A percentile compares a stretch with the other conserved stretches of the same genome.
phyloP scores from a whole-genome alignment of 139 green algal species.

The Micractinium sp. region DNA sequence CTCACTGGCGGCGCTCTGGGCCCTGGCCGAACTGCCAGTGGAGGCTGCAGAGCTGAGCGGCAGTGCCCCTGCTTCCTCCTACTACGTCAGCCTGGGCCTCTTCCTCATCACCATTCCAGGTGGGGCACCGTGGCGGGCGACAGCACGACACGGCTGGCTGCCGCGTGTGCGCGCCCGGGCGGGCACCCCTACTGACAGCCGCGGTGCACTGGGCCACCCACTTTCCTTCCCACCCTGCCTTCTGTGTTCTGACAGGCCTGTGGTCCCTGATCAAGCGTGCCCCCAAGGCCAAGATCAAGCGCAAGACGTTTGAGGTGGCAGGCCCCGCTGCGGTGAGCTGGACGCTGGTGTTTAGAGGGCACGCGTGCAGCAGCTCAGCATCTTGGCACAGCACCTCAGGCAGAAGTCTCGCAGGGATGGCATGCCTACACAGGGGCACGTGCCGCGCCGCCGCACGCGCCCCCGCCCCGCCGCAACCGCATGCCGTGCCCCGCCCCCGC shows the following conservation, averaged over 20 bases:
- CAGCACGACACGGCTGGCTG: not conserved
- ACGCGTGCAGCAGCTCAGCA: too few relatives aligned
- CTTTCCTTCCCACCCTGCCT: not conserved
- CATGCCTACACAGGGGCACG: too few relatives aligned
- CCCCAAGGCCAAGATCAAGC: conserved; percentile 78
- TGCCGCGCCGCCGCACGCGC: too few relatives aligned
- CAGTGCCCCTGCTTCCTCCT: conserved; percentile 52
- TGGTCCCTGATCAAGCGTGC: conserved; percentile 93
- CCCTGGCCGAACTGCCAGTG: conserved; percentile 22
- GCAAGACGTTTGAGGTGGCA: conserved; percentile 80
- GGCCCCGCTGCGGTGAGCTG: conserved; percentile 61
- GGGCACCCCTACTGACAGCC: not conserved
- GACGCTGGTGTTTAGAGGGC: too few relatives aligned
- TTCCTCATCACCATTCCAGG: conserved; percentile 84
- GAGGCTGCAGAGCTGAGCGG: conserved; percentile 25
- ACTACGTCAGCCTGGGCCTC: conserved; percentile 87
- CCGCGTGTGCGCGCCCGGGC: not conserved
- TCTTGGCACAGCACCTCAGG: too few relatives aligned
- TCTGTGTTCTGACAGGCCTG: conserved; percentile 62
- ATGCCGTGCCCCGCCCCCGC: too few relatives aligned
- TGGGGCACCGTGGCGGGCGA: not conserved
- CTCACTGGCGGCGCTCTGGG: conserved; percentile 29
- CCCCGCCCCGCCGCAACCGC: too few relatives aligned
- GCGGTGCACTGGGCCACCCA: not conserved
- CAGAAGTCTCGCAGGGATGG: too few relatives aligned